Percentiles rank a stretch among this genome's conserved stretches.
These are phyloP conservation scores for Pleomassaria siparia DNA, from an alignment of 2,329 filamentous ascomycete genomes.

Conservation along the genomic window DNA sequence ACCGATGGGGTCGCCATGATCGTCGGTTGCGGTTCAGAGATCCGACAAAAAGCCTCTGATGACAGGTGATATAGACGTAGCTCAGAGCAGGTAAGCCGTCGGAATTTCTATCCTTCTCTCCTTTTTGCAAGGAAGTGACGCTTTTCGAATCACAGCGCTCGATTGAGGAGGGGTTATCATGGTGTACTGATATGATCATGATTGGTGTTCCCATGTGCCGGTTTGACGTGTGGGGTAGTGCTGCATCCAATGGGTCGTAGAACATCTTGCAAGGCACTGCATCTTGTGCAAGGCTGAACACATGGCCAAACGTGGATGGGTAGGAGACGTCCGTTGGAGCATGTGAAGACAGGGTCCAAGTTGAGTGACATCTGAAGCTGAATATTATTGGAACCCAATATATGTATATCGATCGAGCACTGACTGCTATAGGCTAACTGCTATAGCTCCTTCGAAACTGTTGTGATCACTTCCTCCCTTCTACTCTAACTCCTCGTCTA, in stretches of 20 bases:
- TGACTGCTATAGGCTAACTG: no score
- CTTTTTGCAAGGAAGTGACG: neutral
- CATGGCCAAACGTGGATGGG: neutral
- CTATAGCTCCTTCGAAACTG: no score
- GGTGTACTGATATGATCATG: neutral
- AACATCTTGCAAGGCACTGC: neutral
- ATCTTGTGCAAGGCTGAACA: slow-evolving; percentile 1
- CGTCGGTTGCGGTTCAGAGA: neutral
- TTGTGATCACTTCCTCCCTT: no score
- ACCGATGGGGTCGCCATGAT: neutral
- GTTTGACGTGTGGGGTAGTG: neutral
- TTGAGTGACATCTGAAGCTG: no score
- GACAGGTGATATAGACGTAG: neutral
- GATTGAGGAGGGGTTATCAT: neutral
- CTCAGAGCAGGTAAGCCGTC: neutral
- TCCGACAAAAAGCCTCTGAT: neutral
- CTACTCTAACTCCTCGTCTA: no score
- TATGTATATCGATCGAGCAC: no score
- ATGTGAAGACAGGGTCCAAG: no score
- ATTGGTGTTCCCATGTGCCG: neutral
- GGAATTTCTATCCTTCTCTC: neutral
- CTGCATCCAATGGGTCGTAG: neutral
- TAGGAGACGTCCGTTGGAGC: neutral
- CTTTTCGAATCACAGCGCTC: neutral
- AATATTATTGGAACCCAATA: no score